Evolutionary conservation across 495 filamentous ascomycete species (phyloP).

Genomic region (Aspergillus conjunctus): DNA sequence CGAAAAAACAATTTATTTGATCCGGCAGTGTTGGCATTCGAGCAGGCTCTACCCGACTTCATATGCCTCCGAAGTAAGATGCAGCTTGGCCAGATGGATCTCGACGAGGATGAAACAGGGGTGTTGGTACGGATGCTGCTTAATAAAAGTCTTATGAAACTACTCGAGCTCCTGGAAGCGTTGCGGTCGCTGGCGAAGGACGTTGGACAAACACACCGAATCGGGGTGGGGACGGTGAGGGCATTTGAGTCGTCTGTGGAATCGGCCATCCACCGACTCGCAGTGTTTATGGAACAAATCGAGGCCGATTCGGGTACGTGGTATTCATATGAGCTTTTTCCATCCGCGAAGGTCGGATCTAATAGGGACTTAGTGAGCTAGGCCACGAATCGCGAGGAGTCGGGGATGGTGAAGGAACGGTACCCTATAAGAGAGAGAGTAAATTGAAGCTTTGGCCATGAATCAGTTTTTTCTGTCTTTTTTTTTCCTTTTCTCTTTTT

Average conservation of each 20-base stretch:
- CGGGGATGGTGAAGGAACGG: background rate
- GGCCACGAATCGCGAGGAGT: background rate
- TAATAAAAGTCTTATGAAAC: constrained; percentile 27
- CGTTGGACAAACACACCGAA: constrained; percentile 15
- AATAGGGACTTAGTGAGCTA: constrained; percentile 11
- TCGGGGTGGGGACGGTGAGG: constrained; percentile 19
- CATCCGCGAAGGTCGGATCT: background rate
- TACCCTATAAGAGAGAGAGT: background rate
- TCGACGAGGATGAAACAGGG: constrained; percentile 34
- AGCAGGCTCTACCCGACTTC: constrained; percentile 28
- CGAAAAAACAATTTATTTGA: constrained; percentile 33
- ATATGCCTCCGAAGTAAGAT: constrained; percentile 39
- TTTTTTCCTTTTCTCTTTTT: constrained; percentile 1
- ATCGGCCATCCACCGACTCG: constrained; percentile 29
- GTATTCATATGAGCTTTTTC: background rate
- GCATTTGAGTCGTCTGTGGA: constrained; percentile 31
- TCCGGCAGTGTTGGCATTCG: constrained; percentile 25
- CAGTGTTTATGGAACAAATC: constrained; percentile 33
- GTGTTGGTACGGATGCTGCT: constrained; percentile 34
- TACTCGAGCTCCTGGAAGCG: constrained; percentile 31
- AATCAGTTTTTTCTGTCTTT: background rate
- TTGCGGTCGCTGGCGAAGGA: constrained; percentile 25
- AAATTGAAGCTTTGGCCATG: background rate
- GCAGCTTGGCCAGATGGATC: constrained; percentile 33
- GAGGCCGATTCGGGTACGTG: constrained; percentile 23